Evolutionary conservation across 148 eudicot species (phyloP).

Genomic region (Simmondsia chinensis): DNA sequence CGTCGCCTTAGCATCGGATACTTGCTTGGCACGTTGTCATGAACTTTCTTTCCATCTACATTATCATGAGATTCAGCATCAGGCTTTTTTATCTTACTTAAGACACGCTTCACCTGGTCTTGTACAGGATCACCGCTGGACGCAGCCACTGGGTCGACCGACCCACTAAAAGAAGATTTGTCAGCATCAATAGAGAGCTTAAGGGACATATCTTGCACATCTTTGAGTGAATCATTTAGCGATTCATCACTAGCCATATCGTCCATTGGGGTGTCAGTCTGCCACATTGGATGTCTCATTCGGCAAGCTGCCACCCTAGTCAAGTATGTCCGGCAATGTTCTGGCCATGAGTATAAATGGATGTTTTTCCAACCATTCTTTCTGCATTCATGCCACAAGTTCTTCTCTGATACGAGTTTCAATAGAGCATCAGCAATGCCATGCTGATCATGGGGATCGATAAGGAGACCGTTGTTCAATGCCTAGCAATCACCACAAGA

Average conservation of each 20-base stretch:
- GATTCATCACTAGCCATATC: slow-evolving; percentile 37
- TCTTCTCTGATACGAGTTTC: slow-evolving; percentile 63
- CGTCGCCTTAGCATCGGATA: slow-evolving; percentile 57
- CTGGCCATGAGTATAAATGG: slow-evolving; percentile 75
- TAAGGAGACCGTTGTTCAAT: slow-evolving; percentile 60
- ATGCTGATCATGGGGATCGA: slow-evolving; percentile 70
- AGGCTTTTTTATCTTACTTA: slow-evolving; percentile 47
- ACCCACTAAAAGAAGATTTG: slow-evolving; percentile 33
- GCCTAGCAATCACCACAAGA: slow-evolving; percentile 24
- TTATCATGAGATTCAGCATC: slow-evolving; percentile 16
- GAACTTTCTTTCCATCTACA: slow-evolving; percentile 15
- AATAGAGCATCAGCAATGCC: slow-evolving; percentile 64
- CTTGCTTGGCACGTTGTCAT: slow-evolving; percentile 25
- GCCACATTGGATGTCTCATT: slow-evolving; percentile 75
- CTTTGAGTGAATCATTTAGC: slow-evolving; percentile 51
- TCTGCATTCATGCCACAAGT: slow-evolving; percentile 57
- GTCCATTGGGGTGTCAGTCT: slow-evolving; percentile 59
- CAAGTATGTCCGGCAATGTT: slow-evolving; percentile 65
- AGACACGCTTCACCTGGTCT: slow-evolving; percentile 52
- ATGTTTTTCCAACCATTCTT: slow-evolving; percentile 66
- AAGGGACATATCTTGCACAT: slow-evolving; percentile 65
- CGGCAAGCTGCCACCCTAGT: slow-evolving; percentile 64
- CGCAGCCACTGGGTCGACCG: slow-evolving; percentile 14
- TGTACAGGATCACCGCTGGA: slow-evolving; percentile 22
- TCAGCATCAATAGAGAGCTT: slow-evolving; percentile 66